A percentile compares a stretch with the other conserved stretches of the same genome.
Evolutionary conservation across 768 basidiomycete species (phyloP).

Genomic region (Suillus paluster): DNA sequence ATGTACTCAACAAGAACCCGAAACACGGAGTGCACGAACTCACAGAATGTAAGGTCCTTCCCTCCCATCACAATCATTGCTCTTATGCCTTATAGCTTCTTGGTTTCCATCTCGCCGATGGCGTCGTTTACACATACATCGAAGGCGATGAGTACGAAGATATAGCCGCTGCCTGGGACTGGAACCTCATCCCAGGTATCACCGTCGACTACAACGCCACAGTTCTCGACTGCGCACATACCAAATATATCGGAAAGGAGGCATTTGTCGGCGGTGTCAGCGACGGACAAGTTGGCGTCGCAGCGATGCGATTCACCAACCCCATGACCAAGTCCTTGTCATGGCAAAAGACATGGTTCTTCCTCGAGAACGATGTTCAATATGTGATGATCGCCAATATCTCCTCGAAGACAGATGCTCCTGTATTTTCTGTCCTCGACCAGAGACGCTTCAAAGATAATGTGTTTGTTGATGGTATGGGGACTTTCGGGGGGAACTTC

Average conservation of each 20-base stretch:
- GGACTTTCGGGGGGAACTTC: slow-evolving; percentile 6
- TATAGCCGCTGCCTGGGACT: slow-evolving; percentile 75
- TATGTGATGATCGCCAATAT: slow-evolving; percentile 63
- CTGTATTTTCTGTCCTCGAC: slow-evolving; percentile 69
- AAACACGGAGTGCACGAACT: slow-evolving; percentile 69
- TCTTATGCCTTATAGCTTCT: slow-evolving; percentile 44
- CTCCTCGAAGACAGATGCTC: slow-evolving; percentile 45
- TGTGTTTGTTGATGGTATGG: slow-evolving; percentile 47
- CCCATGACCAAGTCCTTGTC: slow-evolving; percentile 56
- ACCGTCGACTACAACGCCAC: slow-evolving; percentile 69
- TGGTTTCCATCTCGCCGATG: slow-evolving; percentile 74
- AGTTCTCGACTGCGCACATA: slow-evolving; percentile 49
- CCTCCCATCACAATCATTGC: not conserved
- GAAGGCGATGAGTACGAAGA: slow-evolving; percentile 74
- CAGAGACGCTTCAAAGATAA: slow-evolving; percentile 53
- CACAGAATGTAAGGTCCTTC: slow-evolving; percentile 53
- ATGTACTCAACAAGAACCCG: slow-evolving; percentile 63
- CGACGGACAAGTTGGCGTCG: slow-evolving; percentile 56
- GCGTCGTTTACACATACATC: slow-evolving; percentile 65
- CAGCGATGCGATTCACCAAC: slow-evolving; percentile 72
- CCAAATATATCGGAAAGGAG: slow-evolving; percentile 50
- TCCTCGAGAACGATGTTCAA: slow-evolving; percentile 65
- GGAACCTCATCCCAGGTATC: slow-evolving; percentile 77
- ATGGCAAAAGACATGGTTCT: slow-evolving; percentile 79
- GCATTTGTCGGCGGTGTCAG: slow-evolving; percentile 71